Evolutionary conservation across 2,329 filamentous ascomycete genomes (phyloP), one percentile per base, ranked within the genome.

Genomic region (Fusarium floridanum): DNA sequence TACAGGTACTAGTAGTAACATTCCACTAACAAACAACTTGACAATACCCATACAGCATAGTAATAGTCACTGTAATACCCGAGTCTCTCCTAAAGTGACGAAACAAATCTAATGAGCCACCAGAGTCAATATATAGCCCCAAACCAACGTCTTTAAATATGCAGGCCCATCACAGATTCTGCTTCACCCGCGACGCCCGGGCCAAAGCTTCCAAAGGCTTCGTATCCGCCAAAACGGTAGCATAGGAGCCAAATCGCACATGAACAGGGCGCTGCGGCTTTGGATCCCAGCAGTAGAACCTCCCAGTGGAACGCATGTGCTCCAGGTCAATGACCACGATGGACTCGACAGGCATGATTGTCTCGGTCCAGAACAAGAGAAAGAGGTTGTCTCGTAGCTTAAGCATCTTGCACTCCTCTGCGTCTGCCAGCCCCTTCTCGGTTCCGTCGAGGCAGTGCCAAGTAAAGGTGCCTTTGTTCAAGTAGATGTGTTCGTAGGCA

Each of bases 341-440:
- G 0, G 66, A 65, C 24, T 74, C 72, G 3, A 74, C 72, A 1
- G 72, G 72, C 72, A 74, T 71, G 14, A 74, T 20, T 0, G 71
- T 74, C 32, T 74, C 72, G 0, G 71, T 74, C 72, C 72, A 74
- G 20, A 74, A 74, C 20, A 74, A 53, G 1, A 74, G 60, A 16
- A 66, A 74, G n/a, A 74, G 22, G 17, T 37, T 39, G 2, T 69
- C 61, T 1, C 57, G n/a, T 1, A 74, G 5, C n/a, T 74, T 74
- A 2, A 74, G n/a, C 61, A 71, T 66, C n/a, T 64, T 62, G 45
- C 67, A 74, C 6, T 53, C 41, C 6, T 74, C 72, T 6, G 62
- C 59, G 22, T 74, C 72, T n/a, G 71, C 72, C 0, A 74, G 48
- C 0, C 72, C 72, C n/a, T 17, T 66, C 32, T 74, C 71, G 1